Evolutionary conservation across 495 filamentous ascomycete genomes (phyloP).

Genomic region (Podospora bellae-mahoneyi): DNA sequence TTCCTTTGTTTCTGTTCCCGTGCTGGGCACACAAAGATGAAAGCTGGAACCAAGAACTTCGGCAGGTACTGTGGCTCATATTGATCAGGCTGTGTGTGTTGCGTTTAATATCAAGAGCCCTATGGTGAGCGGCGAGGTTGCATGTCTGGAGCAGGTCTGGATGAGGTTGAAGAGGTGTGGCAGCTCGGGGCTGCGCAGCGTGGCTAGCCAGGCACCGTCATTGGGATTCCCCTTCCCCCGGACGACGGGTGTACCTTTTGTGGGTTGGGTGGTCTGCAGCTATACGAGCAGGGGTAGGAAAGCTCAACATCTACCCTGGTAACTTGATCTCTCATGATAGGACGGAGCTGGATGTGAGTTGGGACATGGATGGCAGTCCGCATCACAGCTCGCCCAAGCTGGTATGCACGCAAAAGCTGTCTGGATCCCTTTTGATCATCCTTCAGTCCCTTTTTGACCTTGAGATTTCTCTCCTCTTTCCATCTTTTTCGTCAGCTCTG

Average conservation of each 20-base stretch:
- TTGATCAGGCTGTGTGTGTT: not conserved
- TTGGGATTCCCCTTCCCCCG: conserved; percentile 14
- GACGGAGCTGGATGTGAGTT: conserved; percentile 9
- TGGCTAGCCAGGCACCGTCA: not conserved
- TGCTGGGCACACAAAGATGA: not conserved
- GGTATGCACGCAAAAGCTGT: conserved; percentile 15
- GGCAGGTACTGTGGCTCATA: not conserved
- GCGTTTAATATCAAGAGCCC: conserved; percentile 2
- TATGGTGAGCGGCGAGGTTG: conserved; percentile 5
- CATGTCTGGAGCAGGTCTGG: not conserved
- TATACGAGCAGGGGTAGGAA: conserved; percentile 17
- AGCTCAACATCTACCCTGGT: conserved; percentile 12
- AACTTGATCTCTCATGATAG: conserved; percentile 10
- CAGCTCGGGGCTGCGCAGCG: conserved; percentile 4
- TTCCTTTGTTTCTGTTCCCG: not conserved
- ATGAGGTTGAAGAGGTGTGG: not conserved
- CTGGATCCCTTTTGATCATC: not conserved
- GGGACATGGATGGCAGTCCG: conserved; percentile 2
- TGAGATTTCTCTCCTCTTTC: conserved; percentile 9
- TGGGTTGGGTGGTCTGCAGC: conserved; percentile 15
- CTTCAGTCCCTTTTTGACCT: not conserved
- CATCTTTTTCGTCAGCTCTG: not conserved
- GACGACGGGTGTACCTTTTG: conserved; percentile 13
- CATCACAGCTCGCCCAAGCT: not conserved
- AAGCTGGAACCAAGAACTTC: not conserved